Base-by-base conservation (phyloP, 345 rosid genomes). In the Euphorbia pulcherrima region DNA sequence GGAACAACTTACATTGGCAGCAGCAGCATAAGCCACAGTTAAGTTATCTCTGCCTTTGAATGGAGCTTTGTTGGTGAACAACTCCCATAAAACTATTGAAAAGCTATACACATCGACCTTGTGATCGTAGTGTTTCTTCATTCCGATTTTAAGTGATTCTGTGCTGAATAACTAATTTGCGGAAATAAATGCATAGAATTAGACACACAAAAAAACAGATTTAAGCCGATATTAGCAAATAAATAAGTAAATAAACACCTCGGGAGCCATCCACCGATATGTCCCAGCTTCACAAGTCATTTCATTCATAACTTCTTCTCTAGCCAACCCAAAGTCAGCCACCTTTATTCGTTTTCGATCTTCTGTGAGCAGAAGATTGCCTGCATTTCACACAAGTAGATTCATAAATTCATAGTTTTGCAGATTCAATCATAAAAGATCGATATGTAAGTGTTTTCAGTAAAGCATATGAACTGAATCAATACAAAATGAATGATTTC, bases 251-350 rank as follows among this genome's bases (percentile, higher is more conserved):
- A 44, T 44, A 70, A 55, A 46, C 68, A 89, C 92, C 87, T 85
- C 96, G 0, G 92, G 95, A 74, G 95, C 95, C 95, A 89, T 89
- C 85, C 87, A 89, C 59, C 84, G 77, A 71, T 82, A 87, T 35
- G 87, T 83, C 23, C 95, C 95, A 14, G 81, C 85, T 65, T 81
- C 92, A 74, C 83, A 67, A 20, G 86, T 82, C 96, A 87, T 85
- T 13, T 74, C 75, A 24, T 53, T 69, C 52, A 29, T 48, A 18
- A 62, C 55, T 66, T 80, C 83, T 67, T 84, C 89, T 71, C 85
- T 83, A 0, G 88, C 89, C 20, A 84, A 52, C 29, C 92, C 92
- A 48, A 89, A 85, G 72, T 84, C 92, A 41, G 85, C 82, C 64
- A 89, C 46, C 67, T 85, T 89, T 28, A 84, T 67, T 16, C 46